Evolutionary conservation across 139 green algal species (phyloP).

Genomic region (Mychonastes homosphaera): DNA sequence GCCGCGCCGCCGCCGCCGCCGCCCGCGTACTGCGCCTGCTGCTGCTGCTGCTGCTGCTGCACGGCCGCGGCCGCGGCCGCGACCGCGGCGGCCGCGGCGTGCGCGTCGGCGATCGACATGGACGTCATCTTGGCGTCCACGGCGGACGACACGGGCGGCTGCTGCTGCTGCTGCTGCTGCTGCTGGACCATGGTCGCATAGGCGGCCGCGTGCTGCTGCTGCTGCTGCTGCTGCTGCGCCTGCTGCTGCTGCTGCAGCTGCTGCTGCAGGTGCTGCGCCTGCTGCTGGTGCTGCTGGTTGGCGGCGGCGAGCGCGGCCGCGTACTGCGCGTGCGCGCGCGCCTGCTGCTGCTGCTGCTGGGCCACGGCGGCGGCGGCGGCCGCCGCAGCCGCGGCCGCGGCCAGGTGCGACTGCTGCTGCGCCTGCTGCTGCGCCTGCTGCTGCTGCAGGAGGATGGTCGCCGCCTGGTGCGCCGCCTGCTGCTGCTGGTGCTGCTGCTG

Average conservation of each 20-base stretch:
- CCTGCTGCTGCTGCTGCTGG: too few species aligned
- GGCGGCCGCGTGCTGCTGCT: slow-evolving; percentile 3
- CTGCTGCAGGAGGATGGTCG: slow-evolving; percentile 12
- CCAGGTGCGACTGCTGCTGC: slow-evolving; percentile 7
- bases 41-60: too few species aligned
- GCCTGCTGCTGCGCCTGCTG: slow-evolving; percentile 2
- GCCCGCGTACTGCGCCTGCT: too few species aligned
- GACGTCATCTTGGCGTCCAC: too few species aligned
- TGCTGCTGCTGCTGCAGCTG: background rate
- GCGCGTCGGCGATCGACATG: too few species aligned
- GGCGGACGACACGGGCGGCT: background rate
- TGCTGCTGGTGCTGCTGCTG: slow-evolving; percentile 16
- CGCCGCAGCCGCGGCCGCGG: too few species aligned
- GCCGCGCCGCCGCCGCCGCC: too few species aligned
- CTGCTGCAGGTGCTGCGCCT: slow-evolving; percentile 8
- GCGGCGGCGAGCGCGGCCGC: background rate
- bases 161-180: slow-evolving; percentile 12
- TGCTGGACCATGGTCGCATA: background rate
- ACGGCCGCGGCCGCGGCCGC: too few species aligned
- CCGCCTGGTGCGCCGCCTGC: slow-evolving; percentile 4
- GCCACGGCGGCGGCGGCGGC: background rate
- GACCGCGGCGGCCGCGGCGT: too few species aligned
- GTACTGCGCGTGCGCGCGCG: background rate
- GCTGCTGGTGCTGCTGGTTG: background rate
- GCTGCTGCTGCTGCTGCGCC: slow-evolving; percentile 6